Base-by-base conservation (phyloP, 2,329 filamentous ascomycete species). In the Xylariaceae sp. region DNA sequence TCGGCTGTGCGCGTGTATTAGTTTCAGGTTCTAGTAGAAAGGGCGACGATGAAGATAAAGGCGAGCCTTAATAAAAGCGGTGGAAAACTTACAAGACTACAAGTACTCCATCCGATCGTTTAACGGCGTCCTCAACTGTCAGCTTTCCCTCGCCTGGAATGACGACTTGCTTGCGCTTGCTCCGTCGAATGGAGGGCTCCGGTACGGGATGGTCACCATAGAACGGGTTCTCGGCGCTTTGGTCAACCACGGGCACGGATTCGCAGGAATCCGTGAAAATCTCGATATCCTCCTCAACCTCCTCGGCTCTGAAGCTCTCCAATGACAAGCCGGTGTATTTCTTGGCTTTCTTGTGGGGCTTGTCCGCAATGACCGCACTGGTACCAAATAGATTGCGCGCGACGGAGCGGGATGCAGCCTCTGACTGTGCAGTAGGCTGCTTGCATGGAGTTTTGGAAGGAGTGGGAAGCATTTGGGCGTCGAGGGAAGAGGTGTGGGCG, bases 231-330 rank as follows among this genome's bases (percentile, higher is more conserved):
- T 81, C 78, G 5, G 68, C 63, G 49, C 71, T 78, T n/a, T 64
- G 59, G 52, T 88, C 84, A 29, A 77, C 65, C 47, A 79, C 73
- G 14, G 86, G 86, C 29, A 88, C 63, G 38, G 82, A 80, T 50
- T 94, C 88, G 48, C 88, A 82, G 1, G 85, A 78, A 59, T 92
- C 85, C 28, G 83, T 88, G 57, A 80, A 90, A 54, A 90, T 86
- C 48, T 75, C 61, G 50, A 89, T 85, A n/a, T 69, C 60, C 29
- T 71, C 67, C 29, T 77, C 71, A 6, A 70, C 63, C n/a, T 74
- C 71, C 35, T 78, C 73, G 6, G 62, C 71, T 16, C 62, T 65
- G 55, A 83, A 81, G 61, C 76, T 81, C 46, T 75, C 73, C 47
- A 81, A 54, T 9, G 70, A 66, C 30, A 73, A 62, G 35, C 72